phyloP scores from a whole-genome alignment of 2,329 filamentous ascomycete species.

The Calycina marina region DNA sequence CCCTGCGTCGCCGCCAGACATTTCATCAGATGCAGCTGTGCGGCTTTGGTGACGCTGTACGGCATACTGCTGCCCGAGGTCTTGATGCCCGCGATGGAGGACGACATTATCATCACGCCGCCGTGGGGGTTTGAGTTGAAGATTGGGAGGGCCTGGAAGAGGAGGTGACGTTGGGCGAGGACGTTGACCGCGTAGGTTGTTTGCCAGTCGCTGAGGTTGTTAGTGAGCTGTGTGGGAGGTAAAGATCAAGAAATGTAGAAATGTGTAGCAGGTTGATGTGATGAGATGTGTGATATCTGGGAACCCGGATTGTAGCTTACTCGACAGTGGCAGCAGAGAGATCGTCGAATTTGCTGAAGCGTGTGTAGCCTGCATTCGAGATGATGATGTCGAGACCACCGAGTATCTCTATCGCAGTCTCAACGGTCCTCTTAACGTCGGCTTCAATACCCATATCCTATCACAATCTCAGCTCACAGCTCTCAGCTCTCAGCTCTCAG shows the following conservation, averaged over 20 bases:
- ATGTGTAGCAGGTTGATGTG: too few species aligned
- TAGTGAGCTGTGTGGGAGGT: too few species aligned
- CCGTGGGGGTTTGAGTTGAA: conserved; percentile 48
- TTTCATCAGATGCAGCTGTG: conserved; percentile 48
- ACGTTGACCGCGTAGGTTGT: conserved; percentile 48
- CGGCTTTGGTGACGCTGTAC: conserved; percentile 28
- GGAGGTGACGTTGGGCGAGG: conserved; percentile 35
- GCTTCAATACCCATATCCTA: conserved; percentile 41
- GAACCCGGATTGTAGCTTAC: too few species aligned
- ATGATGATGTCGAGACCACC: conserved; percentile 52
- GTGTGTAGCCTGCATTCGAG: conserved; percentile 37
- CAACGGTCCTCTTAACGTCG: conserved; percentile 38
- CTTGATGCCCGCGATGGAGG: conserved; percentile 38
- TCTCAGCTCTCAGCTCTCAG: too few species aligned
- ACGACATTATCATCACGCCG: conserved; percentile 47
- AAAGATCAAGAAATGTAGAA: too few species aligned
- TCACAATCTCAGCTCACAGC: too few species aligned
- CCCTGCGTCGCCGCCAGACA: conserved; percentile 48
- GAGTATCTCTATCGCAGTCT: conserved; percentile 36
- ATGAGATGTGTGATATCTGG: too few species aligned
- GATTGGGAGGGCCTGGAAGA: conserved; percentile 40
- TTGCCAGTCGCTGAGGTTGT: too few species aligned
- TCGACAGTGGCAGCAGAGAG: conserved; percentile 11
- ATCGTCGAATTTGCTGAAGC: conserved; percentile 17
- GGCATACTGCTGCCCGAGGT: conserved; percentile 9